Conservation (phyloP, 2,329 filamentous ascomycete species). For the Pseudopithomyces chartarum region DNA sequence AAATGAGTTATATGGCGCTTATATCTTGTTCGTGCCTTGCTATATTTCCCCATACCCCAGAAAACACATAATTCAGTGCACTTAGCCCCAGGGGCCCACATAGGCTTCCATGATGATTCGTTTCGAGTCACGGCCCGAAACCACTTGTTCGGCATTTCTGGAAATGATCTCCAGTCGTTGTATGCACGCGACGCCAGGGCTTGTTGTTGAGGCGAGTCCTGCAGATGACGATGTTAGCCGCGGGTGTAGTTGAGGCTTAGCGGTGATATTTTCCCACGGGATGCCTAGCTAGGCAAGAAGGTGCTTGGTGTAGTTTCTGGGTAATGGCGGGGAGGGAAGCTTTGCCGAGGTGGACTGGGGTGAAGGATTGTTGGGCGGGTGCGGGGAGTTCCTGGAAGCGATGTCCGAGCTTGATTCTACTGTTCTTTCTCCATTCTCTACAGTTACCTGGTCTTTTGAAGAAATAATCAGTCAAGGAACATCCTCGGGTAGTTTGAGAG, state of each 20-base stretch:
- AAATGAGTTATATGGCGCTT: background rate
- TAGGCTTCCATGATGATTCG: background rate
- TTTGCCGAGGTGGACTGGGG: background rate
- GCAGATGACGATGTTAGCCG: slow-evolving; percentile 3
- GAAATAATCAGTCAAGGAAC: too few species aligned
- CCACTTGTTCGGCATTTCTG: background rate
- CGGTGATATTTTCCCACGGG: background rate
- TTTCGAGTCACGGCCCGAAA: background rate
- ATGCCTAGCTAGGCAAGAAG: background rate
- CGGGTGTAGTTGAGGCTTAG: background rate
- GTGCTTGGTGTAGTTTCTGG: background rate
- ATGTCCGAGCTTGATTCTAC: background rate
- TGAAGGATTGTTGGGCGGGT: background rate
- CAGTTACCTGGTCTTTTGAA: too few species aligned
- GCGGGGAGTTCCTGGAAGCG: too few species aligned
- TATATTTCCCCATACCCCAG: background rate
- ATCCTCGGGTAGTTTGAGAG: too few species aligned
- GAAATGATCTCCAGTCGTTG: background rate
- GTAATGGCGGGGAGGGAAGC: background rate
- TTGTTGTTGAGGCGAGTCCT: background rate
- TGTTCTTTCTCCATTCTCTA: too few species aligned
- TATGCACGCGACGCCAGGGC: background rate
- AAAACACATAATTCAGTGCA: background rate
- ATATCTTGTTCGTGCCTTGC: background rate
- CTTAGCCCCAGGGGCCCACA: background rate